These are phyloP conservation scores for Monosporascus ibericus DNA, from an alignment of 2,329 filamentous ascomycete genomes.

Conservation along the genomic window DNA sequence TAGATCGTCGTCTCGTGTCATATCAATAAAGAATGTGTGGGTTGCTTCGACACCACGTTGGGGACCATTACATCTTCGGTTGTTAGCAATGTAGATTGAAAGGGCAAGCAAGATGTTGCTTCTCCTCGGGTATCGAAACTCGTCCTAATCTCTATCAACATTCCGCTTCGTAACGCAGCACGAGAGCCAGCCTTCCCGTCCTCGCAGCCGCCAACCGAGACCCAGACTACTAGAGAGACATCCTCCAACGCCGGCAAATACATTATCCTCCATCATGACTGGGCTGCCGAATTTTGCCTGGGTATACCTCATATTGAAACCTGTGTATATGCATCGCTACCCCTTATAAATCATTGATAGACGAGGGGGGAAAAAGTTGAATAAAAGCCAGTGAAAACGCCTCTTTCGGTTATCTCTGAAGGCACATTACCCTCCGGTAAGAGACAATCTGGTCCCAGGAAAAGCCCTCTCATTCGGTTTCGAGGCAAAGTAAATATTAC, in stretches of 20 bases:
- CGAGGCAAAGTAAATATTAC: not conserved
- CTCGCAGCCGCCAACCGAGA: not conserved
- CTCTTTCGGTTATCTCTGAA: not conserved
- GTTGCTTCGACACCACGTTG: too few species aligned
- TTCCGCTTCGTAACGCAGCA: not conserved
- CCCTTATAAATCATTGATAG: not conserved
- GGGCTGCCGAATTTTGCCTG: not conserved
- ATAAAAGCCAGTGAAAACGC: not conserved
- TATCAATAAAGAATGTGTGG: too few species aligned
- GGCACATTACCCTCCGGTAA: not conserved
- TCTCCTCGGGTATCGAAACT: not conserved
- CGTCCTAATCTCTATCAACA: not conserved
- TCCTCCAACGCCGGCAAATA: not conserved
- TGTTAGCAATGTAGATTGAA: not conserved
- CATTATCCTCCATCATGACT: not conserved
- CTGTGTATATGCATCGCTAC: not conserved
- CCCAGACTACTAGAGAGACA: not conserved
- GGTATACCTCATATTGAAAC: not conserved
- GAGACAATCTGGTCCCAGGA: not conserved
- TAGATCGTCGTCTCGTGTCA: too few species aligned
- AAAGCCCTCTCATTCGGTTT: not conserved
- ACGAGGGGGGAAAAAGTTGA: not conserved
- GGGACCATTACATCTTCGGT: not conserved
- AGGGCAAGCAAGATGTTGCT: not conserved
- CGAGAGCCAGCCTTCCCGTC: not conserved